Evolutionary conservation across 306 rosid species (phyloP), one percentile per base, ranked within the genome.

Genomic region (Ceratonia siliqua): DNA sequence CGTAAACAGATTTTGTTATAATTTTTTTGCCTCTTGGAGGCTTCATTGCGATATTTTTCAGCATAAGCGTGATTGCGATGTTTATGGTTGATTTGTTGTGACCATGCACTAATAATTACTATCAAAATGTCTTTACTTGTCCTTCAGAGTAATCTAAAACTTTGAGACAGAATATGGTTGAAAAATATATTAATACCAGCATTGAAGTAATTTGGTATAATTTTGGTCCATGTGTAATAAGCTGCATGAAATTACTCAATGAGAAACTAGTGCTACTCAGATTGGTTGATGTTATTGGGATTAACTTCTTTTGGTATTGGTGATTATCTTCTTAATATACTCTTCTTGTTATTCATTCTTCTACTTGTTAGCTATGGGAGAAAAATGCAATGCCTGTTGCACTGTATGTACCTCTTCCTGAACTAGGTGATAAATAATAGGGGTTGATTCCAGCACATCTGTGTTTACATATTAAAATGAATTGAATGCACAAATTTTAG

Each of bases 1-100:
- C 20, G 54, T 3, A 41, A 21, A 41, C 21, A 1, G 1, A 22
- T 5, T 7, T 54, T 22, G 14, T 2, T 8, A 20, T 45, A 13
- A 18, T 30, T 3, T 36, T 6, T 1, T 66, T 42, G 36, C 14
- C 6, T 43, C 11, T 24, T 8, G 1, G 39, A 8, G 39, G 15
- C 17, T 67, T 67, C 27, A n/a, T 25, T 24, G 7, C 5, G 22
- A 3, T 11, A 3, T 8, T 8, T 52, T 62, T 63, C 12, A 6
- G 33, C 64, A 45, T 15, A 63, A 63, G 17, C 7, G 10, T 8
- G 21, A 14, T 32, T 1, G 2, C 1, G 3, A 58, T 55, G 35
- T 49, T 68, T 50, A 68, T 74, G 43, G 39, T 66, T 62, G 46
- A 65, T 65, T 79, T 59, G 6, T 48, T 53, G 61, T 5, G 22